Evolutionary conservation across 208 protist species (phyloP).

Genomic region (Wallacemonas sp.): DNA sequence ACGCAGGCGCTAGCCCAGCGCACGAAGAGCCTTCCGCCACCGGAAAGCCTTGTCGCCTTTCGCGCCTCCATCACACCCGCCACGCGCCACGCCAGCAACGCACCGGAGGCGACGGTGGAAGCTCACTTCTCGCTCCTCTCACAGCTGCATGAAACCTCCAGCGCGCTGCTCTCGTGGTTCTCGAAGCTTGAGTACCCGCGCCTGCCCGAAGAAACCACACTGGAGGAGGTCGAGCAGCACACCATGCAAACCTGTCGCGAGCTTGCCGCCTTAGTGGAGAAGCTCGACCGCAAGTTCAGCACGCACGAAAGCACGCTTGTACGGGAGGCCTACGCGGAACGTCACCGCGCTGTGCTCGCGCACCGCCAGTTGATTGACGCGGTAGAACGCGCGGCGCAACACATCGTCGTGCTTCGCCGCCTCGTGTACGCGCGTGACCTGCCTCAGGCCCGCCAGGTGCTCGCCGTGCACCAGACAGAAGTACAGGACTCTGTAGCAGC

Average conservation of each 20-base stretch:
- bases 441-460: constrained; percentile 27
- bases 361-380: constrained; percentile 34
- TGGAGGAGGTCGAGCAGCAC: constrained; percentile 49
- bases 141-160: constrained; percentile 35
- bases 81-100: constrained; percentile 9
- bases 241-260: constrained; percentile 22
- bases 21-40: constrained; percentile 43
- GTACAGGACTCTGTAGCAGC: constrained; percentile 6
- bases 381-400: constrained; percentile 31
- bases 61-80: constrained; percentile 42
- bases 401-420: constrained; percentile 47
- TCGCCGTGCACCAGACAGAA: constrained; percentile 18
- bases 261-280: constrained; percentile 40
- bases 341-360: constrained; percentile 25
- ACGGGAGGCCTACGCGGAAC: constrained; percentile 34
- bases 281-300: constrained; percentile 52
- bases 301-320: constrained; percentile 42
- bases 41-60: constrained; percentile 40
- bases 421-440: constrained; percentile 35
- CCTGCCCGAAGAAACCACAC: constrained; percentile 27
- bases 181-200: constrained; percentile 63
- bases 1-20: constrained; percentile 37
- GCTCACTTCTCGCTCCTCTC: constrained; percentile 36
- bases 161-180: constrained; percentile 46
- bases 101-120: not conserved